Base-by-base conservation (phyloP, 169 alveolate genomes). In the Plasmodium berghei region DNA sequence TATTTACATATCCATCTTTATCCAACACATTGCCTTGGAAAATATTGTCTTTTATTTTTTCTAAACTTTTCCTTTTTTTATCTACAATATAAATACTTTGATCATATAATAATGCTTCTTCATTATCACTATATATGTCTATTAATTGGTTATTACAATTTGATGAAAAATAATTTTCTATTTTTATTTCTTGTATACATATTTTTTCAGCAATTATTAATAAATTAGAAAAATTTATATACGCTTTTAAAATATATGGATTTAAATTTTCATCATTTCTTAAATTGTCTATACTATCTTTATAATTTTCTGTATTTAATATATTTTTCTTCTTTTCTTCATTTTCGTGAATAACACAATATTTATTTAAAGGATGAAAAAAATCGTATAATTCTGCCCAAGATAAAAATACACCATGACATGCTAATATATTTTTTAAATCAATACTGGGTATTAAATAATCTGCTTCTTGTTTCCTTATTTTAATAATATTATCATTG, bases 371-470 rank as follows among this genome's bases (percentile, higher is more conserved):
- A 1, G 89, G 89, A 22, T 77, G 89, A 45, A 77, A 77, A 64
- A 77, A 77, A 42, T 77, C 89, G n/a, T 77, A 77, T 70, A 77
- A 18, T 14, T 77, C 89, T 5, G 89, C 89, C 89, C 89, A 77
- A 1, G 89, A 77, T 48, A 77, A 70, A 77, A 77, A 77, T 18
- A 77, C 16, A 16, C 89, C 89, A 34, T 54, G 55, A 16, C 10
- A 5, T 10, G 77, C 16, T 56, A 77, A 77, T 10, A 77, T 63
- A 45, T 64, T 49, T 54, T 77, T 77, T 9, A 77, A 45, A 22
- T 64, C 48, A 9, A 63, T 70, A 77, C 89, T 63, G 4, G 89
- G 49, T n/a, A 77, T 63, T 24, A 77, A 77, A 49, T 63, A 67
- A 5, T 77, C 67, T 5, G 49, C 55, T 22, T 77, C 89, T 1